Percentiles rank a stretch among this genome's conserved stretches.
These are phyloP conservation scores for Cyclospora cayetanensis DNA, from an alignment of 169 alveolate species.

Conservation along the genomic window DNA sequence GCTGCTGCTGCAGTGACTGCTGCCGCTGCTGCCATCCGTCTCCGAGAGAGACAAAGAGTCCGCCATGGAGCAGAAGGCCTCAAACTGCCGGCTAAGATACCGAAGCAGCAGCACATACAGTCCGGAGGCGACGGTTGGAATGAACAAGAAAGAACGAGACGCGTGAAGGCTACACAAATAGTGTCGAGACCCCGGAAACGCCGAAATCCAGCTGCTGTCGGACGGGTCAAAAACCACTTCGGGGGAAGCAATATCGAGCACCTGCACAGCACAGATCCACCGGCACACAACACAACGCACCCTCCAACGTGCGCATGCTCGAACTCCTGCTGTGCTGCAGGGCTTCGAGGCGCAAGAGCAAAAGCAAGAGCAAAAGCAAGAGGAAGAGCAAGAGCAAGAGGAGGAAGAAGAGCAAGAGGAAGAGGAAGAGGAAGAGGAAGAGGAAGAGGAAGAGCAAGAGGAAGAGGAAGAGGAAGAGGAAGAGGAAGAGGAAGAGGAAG, in stretches of 20 bases:
- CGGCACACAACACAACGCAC: not conserved
- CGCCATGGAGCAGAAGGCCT: slow-evolving; percentile 67
- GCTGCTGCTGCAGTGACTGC: not conserved
- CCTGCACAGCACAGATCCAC: not conserved
- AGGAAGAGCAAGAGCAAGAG: too few species aligned
- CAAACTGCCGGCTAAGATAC: slow-evolving; percentile 74
- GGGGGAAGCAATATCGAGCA: slow-evolving; percentile 52
- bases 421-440: too few species aligned
- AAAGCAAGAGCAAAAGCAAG: too few species aligned
- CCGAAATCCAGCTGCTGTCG: slow-evolving; percentile 26
- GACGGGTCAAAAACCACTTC: slow-evolving; percentile 51
- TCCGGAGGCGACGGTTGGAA: slow-evolving; percentile 77
- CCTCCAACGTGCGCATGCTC: not conserved
- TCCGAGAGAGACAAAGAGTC: slow-evolving; percentile 57
- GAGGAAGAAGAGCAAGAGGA: too few species aligned
- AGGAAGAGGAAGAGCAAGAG: too few species aligned
- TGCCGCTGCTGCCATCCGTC: not conserved
- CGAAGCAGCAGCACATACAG: slow-evolving; percentile 76
- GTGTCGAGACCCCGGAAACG: slow-evolving; percentile 69
- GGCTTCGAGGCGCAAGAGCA: too few species aligned
- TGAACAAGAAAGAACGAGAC: slow-evolving; percentile 75
- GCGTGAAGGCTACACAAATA: slow-evolving; percentile 76
- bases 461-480: too few species aligned
- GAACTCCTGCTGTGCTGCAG: too few species aligned
- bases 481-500: too few species aligned